Percentiles rank a stretch among this genome's conserved stretches.
phyloP scores from a whole-genome alignment of 2,329 filamentous ascomycete genomes.

The Ophiostoma pallidulum region DNA sequence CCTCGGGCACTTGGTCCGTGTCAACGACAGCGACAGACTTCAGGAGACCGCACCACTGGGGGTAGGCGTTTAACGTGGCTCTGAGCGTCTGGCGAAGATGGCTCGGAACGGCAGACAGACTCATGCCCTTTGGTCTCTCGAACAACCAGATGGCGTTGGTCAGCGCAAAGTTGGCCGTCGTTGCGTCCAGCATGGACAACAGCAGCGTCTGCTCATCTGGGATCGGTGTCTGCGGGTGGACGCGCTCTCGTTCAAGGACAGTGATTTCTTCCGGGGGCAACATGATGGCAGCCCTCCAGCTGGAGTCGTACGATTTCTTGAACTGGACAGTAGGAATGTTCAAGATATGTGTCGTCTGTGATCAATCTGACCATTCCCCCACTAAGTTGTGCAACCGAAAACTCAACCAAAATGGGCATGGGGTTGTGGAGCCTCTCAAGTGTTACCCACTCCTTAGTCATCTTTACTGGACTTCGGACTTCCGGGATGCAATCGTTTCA shows the following conservation, averaged over 20 bases:
- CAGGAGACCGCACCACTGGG: constrained; percentile 4
- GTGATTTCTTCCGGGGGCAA: neutral
- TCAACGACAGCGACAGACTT: constrained; percentile 2
- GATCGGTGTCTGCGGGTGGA: constrained; percentile 3
- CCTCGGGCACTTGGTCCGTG: neutral
- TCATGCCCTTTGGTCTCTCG: neutral
- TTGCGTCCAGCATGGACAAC: constrained; percentile 3
- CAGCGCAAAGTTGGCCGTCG: constrained; percentile 5
- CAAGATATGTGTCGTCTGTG: no score
- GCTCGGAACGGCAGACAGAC: neutral
- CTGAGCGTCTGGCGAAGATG: constrained; percentile 1
- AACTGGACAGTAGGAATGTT: no score
- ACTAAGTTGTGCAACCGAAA: no score
- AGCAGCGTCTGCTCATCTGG: constrained; percentile 2
- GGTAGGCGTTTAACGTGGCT: neutral
- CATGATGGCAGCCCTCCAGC: neutral
- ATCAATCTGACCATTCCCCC: no score
- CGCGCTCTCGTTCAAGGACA: constrained; percentile 1
- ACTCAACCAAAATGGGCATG: no score
- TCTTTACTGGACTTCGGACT: no score
- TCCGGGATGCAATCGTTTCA: no score
- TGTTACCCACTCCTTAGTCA: no score
- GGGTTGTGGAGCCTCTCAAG: no score
- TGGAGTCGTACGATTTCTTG: no score
- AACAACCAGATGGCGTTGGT: constrained; percentile 6